Evolutionary conservation across 2,329 filamentous ascomycete species (phyloP), one percentile per base, ranked within the genome.

Genomic region (Aspergillus aculeatinus): DNA sequence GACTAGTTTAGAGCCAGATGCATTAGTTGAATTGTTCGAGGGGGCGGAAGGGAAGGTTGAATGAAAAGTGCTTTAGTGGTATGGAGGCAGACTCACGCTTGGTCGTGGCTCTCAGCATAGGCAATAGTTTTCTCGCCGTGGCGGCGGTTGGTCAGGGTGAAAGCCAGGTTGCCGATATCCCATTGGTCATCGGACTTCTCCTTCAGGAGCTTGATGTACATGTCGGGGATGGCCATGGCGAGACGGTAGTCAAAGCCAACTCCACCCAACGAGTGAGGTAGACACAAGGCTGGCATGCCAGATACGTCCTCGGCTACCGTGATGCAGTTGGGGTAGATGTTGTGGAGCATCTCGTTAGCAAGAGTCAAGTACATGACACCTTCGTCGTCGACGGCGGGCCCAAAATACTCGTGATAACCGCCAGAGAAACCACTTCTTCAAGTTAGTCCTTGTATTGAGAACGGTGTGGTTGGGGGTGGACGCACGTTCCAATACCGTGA

Each of bases 141-240:
- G 29, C 95, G 88, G 59, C 95, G 86, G 78, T 99, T 98, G 23
- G 90, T 96, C 60, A 99, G 80, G 0, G 92, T 97, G 79, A 89
- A 93, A 74, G 87, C 88, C 55, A 99, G 89, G 67, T 85, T 88
- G 59, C 85, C 87, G 77, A 99, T 89, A 70, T 98, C 90, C 95
- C 95, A 99, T 10, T 96, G 85, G 63, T 92, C 82, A 70, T 99
- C 95, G 71, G 89, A 84, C 75, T 92, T 87, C 79, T 99, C 95
- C 77, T 99, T 99, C 63, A 98, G 78, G 73, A 96, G 91, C 80
- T 99, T 99, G 83, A 99, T 99, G 87, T 96, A 99, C 87, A 99
- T 91, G 76, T 99, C 95, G 4, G 95, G 95, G 63, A 99, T 88
- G 4, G 95, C 95, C 95, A 99, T 99, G 58, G 93, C 93, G 33